phyloP scores from a whole-genome alignment of 129 eudicot genomes.

The Pittosporum tobira region DNA sequence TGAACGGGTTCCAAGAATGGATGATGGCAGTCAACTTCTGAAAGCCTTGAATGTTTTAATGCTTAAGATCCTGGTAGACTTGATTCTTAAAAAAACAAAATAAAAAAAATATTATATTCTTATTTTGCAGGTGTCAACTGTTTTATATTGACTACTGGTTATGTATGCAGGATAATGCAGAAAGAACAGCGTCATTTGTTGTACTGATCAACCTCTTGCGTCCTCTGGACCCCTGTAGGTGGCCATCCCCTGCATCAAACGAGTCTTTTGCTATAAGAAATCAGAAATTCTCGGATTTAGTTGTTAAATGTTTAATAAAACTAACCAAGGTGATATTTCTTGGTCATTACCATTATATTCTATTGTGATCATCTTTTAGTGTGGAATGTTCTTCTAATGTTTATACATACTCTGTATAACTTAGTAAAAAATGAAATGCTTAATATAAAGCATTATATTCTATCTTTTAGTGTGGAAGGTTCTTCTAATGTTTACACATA shows the following conservation, averaged over 20 bases:
- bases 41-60: slow-evolving; percentile 97
- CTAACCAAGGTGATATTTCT: slow-evolving; percentile 62
- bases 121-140: neutral
- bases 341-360: neutral
- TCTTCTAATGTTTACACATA: too few relatives aligned
- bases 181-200: slow-evolving; percentile 82
- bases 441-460: too few relatives aligned
- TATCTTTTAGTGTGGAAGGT: too few relatives aligned
- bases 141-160: slow-evolving; percentile 8
- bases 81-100: too few relatives aligned
- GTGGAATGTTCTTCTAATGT: too few relatives aligned
- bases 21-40: slow-evolving; percentile 93
- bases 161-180: slow-evolving; percentile 78
- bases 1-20: slow-evolving; percentile 96
- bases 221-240: slow-evolving; percentile 82
- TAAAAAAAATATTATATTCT: neutral
- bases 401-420: too few relatives aligned
- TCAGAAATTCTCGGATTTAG: slow-evolving; percentile 83
- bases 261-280: slow-evolving; percentile 69
- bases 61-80: slow-evolving; percentile 64
- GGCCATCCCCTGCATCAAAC: slow-evolving; percentile 75
- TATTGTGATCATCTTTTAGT: too few relatives aligned
- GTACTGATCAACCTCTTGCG: slow-evolving; percentile 77
- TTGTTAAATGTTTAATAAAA: slow-evolving; percentile 86
- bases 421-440: too few relatives aligned